phyloP scores from a whole-genome alignment of 2,329 filamentous ascomycete genomes.

The Diplodia corticola region DNA sequence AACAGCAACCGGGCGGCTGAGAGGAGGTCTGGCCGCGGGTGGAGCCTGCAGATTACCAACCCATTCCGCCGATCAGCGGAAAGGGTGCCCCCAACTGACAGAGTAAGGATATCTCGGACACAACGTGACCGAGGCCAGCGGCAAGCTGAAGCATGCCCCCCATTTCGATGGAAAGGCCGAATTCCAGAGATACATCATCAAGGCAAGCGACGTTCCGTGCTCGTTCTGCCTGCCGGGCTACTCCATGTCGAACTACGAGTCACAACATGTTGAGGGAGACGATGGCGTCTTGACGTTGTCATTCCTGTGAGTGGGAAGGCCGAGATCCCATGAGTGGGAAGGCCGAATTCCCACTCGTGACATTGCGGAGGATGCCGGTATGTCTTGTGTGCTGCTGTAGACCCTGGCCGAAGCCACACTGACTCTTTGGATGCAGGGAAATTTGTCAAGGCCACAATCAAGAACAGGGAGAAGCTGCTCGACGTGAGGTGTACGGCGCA shows the following conservation, averaged over 20 bases:
- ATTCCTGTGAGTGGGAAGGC: constrained; percentile 13
- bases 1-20: too few relatives aligned
- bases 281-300: constrained; percentile 22
- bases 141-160: constrained; percentile 32
- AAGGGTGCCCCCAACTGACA: too few relatives aligned
- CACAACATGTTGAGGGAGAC: not conserved
- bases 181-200: constrained; percentile 36
- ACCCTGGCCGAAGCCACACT: not conserved
- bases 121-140: constrained; percentile 30
- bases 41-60: too few relatives aligned
- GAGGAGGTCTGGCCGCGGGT: too few relatives aligned
- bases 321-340: constrained; percentile 24
- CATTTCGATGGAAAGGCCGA: constrained; percentile 44
- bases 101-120: constrained; percentile 20
- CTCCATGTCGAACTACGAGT: constrained; percentile 28
- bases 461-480: constrained; percentile 39
- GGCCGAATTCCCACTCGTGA: constrained; percentile 25
- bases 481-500: constrained; percentile 48
- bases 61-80: too few relatives aligned
- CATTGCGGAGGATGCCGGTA: constrained; percentile 25
- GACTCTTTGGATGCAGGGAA: not conserved
- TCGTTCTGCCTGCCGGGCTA: constrained; percentile 30
- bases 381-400: too few relatives aligned
- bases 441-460: constrained; percentile 34
- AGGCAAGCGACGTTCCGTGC: constrained; percentile 23